Percentiles rank a stretch among this genome's conserved stretches.
phyloP scores from a whole-genome alignment of 345 rosid species.

The Eucalyptus brandiana region DNA sequence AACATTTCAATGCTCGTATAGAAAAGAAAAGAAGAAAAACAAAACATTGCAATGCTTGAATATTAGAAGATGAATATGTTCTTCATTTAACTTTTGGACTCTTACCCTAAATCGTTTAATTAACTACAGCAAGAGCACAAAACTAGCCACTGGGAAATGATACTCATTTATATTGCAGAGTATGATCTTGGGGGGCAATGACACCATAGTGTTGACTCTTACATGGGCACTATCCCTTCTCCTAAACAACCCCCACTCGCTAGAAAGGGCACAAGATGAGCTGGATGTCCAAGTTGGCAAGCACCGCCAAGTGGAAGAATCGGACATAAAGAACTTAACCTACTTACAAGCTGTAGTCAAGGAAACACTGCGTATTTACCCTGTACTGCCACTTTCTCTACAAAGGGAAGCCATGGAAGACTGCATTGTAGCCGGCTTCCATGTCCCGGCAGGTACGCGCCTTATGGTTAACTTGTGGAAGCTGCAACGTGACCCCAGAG shows the following conservation, averaged over 20 bases:
- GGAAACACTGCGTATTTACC: slow-evolving; percentile 11
- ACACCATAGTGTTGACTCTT: slow-evolving; percentile 19
- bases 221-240: slow-evolving; percentile 23
- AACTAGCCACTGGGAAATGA: neutral
- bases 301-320: slow-evolving; percentile 10
- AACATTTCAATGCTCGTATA: neutral
- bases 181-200: slow-evolving; percentile 35
- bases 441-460: neutral
- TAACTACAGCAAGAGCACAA: neutral
- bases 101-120: neutral
- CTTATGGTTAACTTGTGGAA: slow-evolving; percentile 8
- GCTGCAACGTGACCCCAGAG: slow-evolving; percentile 11
- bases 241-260: slow-evolving; percentile 7
- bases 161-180: slow-evolving; percentile 14
- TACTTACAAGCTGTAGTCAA: slow-evolving; percentile 19
- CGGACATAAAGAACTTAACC: slow-evolving; percentile 5
- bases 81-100: neutral
- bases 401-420: slow-evolving; percentile 8
- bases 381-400: slow-evolving; percentile 1
- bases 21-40: neutral
- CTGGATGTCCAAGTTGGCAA: slow-evolving; percentile 10
- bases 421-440: slow-evolving; percentile 7
- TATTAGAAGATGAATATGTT: neutral
- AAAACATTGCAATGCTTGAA: neutral
- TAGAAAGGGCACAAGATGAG: slow-evolving; percentile 12